phyloP scores from a whole-genome alignment of 208 protist genomes.

The Trypanosomatidae sp. region DNA sequence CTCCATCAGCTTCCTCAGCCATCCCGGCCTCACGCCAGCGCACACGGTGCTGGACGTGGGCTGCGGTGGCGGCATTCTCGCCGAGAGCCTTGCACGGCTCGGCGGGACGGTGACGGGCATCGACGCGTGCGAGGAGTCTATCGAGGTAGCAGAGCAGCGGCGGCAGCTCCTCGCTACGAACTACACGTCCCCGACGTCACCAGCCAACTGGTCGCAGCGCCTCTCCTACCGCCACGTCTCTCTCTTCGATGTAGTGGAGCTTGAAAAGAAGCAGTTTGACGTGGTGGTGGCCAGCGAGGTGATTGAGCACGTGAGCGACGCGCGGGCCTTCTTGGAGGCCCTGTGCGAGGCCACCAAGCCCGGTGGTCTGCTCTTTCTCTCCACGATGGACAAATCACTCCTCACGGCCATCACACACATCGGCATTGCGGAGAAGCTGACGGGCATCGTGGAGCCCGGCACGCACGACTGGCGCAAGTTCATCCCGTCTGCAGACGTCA shows the following conservation, averaged over 20 bases:
- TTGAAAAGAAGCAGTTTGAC: conserved; percentile 48
- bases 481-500: conserved; percentile 79
- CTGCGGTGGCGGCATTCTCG: conserved; percentile 91
- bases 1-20: conserved; percentile 12
- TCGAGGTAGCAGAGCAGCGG: conserved; percentile 61
- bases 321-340: conserved; percentile 76
- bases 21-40: conserved; percentile 12
- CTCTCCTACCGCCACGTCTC: conserved; percentile 35
- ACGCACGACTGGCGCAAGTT: conserved; percentile 94
- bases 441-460: conserved; percentile 75
- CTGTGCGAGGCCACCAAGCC: conserved; percentile 81
- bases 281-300: conserved; percentile 92
- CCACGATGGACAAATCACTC: conserved; percentile 92
- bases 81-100: conserved; percentile 85
- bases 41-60: conserved; percentile 87
- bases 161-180: conserved; percentile 17
- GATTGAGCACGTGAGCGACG: conserved; percentile 93
- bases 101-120: conserved; percentile 90
- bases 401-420: conserved; percentile 79
- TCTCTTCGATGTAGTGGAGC: conserved; percentile 47
- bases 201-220: conserved; percentile 24
- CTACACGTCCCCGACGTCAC: not conserved
- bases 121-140: conserved; percentile 87
- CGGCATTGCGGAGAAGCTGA: conserved; percentile 84
- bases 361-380: conserved; percentile 88